Base-by-base conservation (phyloP, 1,139 yeast genomes). In the Meyerozyma guilliermondii region DNA sequence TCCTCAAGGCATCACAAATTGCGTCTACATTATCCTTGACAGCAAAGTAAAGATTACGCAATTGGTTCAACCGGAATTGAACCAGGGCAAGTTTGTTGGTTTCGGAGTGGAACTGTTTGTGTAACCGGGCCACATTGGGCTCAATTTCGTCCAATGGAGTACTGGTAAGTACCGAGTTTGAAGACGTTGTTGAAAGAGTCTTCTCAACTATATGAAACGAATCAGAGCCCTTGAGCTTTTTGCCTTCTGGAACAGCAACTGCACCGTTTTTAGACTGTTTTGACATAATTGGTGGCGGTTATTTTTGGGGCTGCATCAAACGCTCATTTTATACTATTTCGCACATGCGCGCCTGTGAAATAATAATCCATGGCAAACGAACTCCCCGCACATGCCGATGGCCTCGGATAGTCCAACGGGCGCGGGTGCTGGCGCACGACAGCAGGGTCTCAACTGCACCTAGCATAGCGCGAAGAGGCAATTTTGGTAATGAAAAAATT, bases 41-140 rank as follows among this genome's bases (percentile, higher is more conserved):
- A 3, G 80, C 83, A 56, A 73, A 83, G 63, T 81, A 87, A 27
- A 89, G 58, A 55, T 81, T 80, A 49, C 92, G 76, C 52, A 89
- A 73, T 55, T 80, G 85, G 48, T 78, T 69, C 49, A 80, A 67
- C 38, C 95, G 71, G 55, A 56, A 75, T 48, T 79, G 80, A 38
- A 87, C 50, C 28, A 81, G 71, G 43, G 72, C 75, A 6, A 83
- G 67, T 53, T 76, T 78, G 46, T 78, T 76, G 3, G 65, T 49
- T 9, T 45, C 42, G 28, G 61, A 58, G 46, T 64, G 69, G 63
- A 77, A 86, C 1, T 76, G 61, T 4, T 56, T 49, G 2, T 62
- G 62, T 16, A 83, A 63, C 14, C 58, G 55, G 2, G 63, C 50
- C 26, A 82, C 82, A 24, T 72, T 71, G 5, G 47, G 48, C 0